phyloP scores from a whole-genome alignment of 2,329 filamentous ascomycete species.

The Pseudopithomyces chartarum region DNA sequence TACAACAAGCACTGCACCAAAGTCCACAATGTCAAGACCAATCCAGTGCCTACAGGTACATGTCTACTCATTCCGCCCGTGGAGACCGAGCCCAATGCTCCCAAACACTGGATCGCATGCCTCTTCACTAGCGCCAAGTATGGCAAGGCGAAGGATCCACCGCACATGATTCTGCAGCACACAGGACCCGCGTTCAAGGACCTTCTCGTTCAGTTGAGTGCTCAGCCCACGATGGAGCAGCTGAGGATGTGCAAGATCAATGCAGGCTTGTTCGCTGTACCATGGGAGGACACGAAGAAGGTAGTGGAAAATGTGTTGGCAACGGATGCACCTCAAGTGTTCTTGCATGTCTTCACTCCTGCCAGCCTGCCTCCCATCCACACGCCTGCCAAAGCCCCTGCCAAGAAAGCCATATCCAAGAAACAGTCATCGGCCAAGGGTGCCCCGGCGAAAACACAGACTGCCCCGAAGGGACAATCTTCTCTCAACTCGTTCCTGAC shows the following conservation, averaged over 20 bases:
- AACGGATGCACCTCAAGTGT: conserved; percentile 24
- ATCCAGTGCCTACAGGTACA: conserved; percentile 49
- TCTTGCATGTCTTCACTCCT: conserved; percentile 34
- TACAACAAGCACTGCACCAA: conserved; percentile 55
- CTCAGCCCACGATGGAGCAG: conserved; percentile 15
- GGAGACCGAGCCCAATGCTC: conserved; percentile 36
- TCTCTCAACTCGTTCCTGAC: background rate
- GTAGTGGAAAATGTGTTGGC: conserved; percentile 44
- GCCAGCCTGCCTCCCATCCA: background rate
- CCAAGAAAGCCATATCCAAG: background rate
- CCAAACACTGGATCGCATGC: conserved; percentile 61
- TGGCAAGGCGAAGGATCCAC: conserved; percentile 51
- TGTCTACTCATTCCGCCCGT: conserved; percentile 60
- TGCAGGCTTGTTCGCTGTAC: conserved; percentile 60
- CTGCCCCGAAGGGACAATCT: background rate
- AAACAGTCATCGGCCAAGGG: background rate
- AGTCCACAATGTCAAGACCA: conserved; percentile 22
- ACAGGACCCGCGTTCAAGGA: conserved; percentile 56
- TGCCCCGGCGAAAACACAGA: background rate
- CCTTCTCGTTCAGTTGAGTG: conserved; percentile 51
- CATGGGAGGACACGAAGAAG: conserved; percentile 56
- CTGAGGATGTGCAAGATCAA: conserved; percentile 62
- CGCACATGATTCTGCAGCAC: conserved; percentile 53
- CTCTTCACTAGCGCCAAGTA: conserved; percentile 61
- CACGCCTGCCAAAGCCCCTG: background rate